Base-by-base conservation (phyloP, 2,329 filamentous ascomycete genomes). In the Hymenotorrendiella dingleyae region DNA sequence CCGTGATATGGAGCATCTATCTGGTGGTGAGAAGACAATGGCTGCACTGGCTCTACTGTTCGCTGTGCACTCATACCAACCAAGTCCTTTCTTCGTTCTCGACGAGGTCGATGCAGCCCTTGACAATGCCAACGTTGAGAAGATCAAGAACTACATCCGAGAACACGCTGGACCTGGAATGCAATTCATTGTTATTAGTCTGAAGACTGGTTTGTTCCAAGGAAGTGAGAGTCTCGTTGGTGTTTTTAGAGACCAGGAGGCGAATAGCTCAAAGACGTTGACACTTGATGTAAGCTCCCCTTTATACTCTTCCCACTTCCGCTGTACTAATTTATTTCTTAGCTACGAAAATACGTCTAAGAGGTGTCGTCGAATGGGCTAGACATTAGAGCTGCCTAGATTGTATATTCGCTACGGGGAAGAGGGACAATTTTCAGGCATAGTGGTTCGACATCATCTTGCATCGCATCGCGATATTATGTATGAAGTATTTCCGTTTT, bases 21-120 rank as follows among this genome's bases (percentile, higher is more conserved):
- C 88, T 1, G 93, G 93, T 57, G 93, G 93, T 43, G 93, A 98
- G 68, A 98, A 98, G 73, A 98, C 93, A 0, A 98, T 98, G 83
- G 93, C 93, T 2, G 93, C 93, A 11, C 72, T 98, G 28, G 93
- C 93, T n/a, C 74, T 98, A 29, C 76, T 98, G 4, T 98, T 98
- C 62, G 93, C 93, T 17, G 90, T 98, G 43, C 93, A 98, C 70
- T 90, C 84, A 46, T 98, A 91, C 69, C 90, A 96, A 62, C 91
- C 93, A 0, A 87, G 80, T 47, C 93, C 94, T 0, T 98, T 98
- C 71, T 98, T 98, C 64, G 93, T 98, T 24, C 79, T 98, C 6
- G 93, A 98, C 62, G 93, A 98, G 67, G 91, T 98, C 11, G 93
- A 98, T 62, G 94, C 93, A 8, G 94, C 93, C 29, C 76, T 98